phyloP scores from a whole-genome alignment of 2,329 filamentous ascomycete genomes.

The Geoglossum cookeanum region DNA sequence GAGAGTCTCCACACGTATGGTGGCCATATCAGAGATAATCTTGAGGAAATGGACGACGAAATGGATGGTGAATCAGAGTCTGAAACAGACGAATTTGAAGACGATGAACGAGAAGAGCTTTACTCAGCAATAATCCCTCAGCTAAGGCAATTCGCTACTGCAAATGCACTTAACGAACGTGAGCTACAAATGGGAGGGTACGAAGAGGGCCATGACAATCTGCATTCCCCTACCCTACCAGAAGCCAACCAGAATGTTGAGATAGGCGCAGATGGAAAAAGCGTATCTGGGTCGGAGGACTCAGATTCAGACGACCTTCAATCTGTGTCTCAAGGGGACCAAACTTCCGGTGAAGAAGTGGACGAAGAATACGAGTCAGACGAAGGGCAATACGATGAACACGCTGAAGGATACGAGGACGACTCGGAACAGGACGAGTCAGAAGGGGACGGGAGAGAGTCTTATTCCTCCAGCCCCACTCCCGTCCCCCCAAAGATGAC shows the following conservation, averaged over 20 bases:
- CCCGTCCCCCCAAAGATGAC: background rate
- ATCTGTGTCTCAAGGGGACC: background rate
- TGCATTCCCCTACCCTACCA: background rate
- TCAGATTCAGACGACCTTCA: constrained; percentile 7
- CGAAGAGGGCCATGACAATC: background rate
- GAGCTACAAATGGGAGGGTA: background rate
- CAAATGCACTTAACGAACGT: background rate
- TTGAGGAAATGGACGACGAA: background rate
- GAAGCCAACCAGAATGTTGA: background rate
- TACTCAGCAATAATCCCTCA: background rate
- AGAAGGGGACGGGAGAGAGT: constrained; percentile 7
- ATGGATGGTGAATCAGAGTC: background rate
- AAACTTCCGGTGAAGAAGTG: background rate
- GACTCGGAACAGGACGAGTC: constrained; percentile 7
- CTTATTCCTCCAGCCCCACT: background rate
- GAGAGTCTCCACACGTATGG: background rate
- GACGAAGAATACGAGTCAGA: background rate
- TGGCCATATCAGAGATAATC: background rate
- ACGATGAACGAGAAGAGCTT: background rate
- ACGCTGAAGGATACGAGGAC: background rate
- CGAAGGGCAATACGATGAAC: background rate
- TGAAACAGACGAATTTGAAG: background rate
- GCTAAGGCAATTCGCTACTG: background rate
- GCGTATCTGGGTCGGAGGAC: constrained; percentile 6
- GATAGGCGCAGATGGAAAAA: background rate